phyloP scores from a whole-genome alignment of 148 eudicot species.

The Rhododendron henanense region DNA sequence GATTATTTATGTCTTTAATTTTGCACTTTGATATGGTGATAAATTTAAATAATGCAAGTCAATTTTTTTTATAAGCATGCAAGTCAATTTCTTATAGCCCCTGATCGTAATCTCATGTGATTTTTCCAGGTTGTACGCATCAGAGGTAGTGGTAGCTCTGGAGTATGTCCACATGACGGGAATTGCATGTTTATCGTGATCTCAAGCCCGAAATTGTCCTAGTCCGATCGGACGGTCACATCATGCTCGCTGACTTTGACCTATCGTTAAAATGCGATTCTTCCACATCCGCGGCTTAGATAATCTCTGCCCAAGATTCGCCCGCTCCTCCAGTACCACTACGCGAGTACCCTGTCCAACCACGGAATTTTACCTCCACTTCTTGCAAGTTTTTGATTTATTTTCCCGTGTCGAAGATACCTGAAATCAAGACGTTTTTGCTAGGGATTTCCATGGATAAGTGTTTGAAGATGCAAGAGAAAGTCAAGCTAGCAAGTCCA shows the following conservation, averaged over 20 bases:
- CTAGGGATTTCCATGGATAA: constrained; percentile 25
- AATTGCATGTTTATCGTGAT: constrained; percentile 74
- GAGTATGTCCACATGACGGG: constrained; percentile 98
- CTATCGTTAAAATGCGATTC: constrained; percentile 78
- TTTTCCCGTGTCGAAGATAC: constrained; percentile 31
- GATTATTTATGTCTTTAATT: not conserved
- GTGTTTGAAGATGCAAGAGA: constrained; percentile 41
- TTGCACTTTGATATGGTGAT: not conserved
- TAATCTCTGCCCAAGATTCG: constrained; percentile 33
- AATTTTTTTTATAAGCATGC: not conserved
- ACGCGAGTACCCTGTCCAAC: constrained; percentile 6
- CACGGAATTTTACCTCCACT: constrained; percentile 38
- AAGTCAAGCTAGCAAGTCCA: constrained; percentile 33
- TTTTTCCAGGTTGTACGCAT: constrained; percentile 73
- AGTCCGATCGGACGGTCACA: constrained; percentile 87
- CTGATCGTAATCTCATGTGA: not conserved
- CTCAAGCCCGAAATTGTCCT: constrained; percentile 91
- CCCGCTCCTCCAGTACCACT: not conserved
- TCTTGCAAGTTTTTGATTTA: constrained; percentile 71
- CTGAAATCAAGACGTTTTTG: constrained; percentile 44
- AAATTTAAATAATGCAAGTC: not conserved
- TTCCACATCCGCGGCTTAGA: constrained; percentile 66
- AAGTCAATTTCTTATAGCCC: not conserved
- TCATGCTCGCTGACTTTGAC: constrained; percentile 93
- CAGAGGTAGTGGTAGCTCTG: constrained; percentile 85